These are phyloP conservation scores for Cunninghamia lanceolata DNA, from an alignment of 75 land plant genomes.

Conservation along the genomic window DNA sequence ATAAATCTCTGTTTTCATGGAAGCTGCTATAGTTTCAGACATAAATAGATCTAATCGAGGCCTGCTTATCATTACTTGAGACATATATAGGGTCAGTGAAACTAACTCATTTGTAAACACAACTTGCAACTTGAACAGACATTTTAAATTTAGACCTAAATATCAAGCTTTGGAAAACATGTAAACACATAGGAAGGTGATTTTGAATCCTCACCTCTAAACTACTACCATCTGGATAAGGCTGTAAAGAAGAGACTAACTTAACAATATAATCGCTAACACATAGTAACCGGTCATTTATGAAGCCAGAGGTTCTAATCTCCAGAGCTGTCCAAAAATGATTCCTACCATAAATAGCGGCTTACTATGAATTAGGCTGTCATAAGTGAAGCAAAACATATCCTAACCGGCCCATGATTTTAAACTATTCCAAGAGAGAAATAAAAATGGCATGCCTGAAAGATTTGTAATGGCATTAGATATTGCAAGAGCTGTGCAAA, in stretches of 20 bases:
- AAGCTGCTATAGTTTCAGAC: too few relatives aligned
- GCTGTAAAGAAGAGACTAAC: constrained; percentile 41
- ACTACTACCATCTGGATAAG: constrained; percentile 44
- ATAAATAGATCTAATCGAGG: constrained; percentile 40
- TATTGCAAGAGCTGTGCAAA: constrained; percentile 38
- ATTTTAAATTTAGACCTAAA: background rate
- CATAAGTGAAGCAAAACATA: background rate
- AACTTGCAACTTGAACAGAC: background rate
- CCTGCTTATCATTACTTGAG: constrained; percentile 30
- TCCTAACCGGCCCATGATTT: background rate
- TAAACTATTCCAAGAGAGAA: background rate
- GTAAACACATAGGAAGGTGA: background rate
- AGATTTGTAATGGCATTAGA: constrained; percentile 51
- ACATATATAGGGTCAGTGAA: background rate
- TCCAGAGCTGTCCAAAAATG: constrained; percentile 58
- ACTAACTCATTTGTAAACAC: background rate
- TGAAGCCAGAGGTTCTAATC: constrained; percentile 40
- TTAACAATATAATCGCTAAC: constrained; percentile 64
- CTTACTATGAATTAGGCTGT: background rate
- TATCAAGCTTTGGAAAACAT: background rate
- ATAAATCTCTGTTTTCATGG: too few relatives aligned
- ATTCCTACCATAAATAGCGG: constrained; percentile 22
- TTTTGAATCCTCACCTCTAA: constrained; percentile 30
- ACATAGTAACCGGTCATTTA: constrained; percentile 42
- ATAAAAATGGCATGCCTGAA: constrained; percentile 18